Conservation (phyloP, 768 basidiomycete genomes). For the Mycena belliarum region DNA sequence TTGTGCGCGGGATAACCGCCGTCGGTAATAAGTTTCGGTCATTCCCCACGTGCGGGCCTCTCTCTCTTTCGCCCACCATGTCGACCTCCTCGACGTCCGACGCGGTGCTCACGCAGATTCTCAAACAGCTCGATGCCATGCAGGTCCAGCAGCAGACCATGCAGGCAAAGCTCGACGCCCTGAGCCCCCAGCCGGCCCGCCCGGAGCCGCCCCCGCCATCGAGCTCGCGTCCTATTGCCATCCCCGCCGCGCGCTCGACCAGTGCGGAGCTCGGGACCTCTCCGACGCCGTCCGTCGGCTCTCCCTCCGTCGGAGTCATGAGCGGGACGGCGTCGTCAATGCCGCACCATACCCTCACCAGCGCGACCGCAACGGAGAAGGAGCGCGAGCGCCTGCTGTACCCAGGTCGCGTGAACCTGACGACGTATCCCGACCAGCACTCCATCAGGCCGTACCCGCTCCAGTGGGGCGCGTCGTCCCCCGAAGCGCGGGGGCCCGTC, state of each 20-base stretch:
- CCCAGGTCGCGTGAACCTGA: conserved; percentile 79
- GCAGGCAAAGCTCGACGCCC: conserved; percentile 66
- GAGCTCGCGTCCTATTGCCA: conserved; percentile 8
- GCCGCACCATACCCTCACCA: conserved; percentile 23
- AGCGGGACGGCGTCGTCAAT: conserved; percentile 17
- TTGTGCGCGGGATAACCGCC: too few species aligned
- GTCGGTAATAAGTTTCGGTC: too few species aligned
- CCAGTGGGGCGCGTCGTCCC: conserved; percentile 74
- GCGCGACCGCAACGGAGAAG: conserved; percentile 42
- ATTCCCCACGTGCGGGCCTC: too few species aligned
- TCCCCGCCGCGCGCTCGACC: conserved; percentile 1
- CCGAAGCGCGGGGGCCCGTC: conserved; percentile 76
- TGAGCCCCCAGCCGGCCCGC: background rate
- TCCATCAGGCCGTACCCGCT: conserved; percentile 81
- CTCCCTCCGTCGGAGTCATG: background rate
- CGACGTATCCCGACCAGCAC: conserved; percentile 93
- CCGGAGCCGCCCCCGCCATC: background rate
- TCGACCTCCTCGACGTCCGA: conserved; percentile 38
- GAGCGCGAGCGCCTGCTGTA: conserved; percentile 78
- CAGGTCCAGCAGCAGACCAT: conserved; percentile 76
- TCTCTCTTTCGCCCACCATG: conserved; percentile 9
- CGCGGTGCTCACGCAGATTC: conserved; percentile 69
- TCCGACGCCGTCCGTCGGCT: background rate
- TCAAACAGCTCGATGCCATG: conserved; percentile 67
- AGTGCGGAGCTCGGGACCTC: conserved; percentile 8